Evolutionary conservation across 441 rosid genomes (phyloP).

Genomic region (Gossypium davidsonii): DNA sequence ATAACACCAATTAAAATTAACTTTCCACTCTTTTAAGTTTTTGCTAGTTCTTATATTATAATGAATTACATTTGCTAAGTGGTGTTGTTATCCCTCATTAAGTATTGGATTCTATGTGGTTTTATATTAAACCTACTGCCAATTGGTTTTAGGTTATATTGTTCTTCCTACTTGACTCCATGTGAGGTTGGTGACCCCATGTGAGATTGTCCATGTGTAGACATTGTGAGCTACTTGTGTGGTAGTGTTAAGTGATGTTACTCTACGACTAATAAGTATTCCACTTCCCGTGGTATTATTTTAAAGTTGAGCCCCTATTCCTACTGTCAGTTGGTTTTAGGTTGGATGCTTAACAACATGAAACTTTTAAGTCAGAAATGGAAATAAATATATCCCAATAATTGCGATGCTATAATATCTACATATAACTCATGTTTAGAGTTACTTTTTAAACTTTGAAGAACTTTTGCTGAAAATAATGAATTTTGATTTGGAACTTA

Average conservation of each 20-base stretch:
- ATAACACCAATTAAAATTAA: background rate
- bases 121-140: background rate
- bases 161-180: background rate
- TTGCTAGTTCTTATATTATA: background rate
- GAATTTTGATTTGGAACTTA: background rate
- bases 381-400: background rate
- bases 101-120: background rate
- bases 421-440: background rate
- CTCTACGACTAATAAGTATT: background rate
- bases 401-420: background rate
- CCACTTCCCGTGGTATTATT: background rate
- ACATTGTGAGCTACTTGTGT: background rate
- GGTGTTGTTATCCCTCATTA: background rate
- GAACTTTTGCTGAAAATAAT: background rate
- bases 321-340: background rate
- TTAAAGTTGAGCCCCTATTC: background rate
- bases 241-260: background rate
- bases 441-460: slow-evolving; percentile 2
- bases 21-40: background rate
- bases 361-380: background rate
- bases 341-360: background rate
- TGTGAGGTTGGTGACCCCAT: background rate
- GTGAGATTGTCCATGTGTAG: background rate
- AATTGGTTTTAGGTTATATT: background rate
- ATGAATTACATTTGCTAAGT: background rate